Evolutionary conservation across 148 eudicot genomes (phyloP), one percentile per base, ranked within the genome.

Genomic region (Limonium bicolor): DNA sequence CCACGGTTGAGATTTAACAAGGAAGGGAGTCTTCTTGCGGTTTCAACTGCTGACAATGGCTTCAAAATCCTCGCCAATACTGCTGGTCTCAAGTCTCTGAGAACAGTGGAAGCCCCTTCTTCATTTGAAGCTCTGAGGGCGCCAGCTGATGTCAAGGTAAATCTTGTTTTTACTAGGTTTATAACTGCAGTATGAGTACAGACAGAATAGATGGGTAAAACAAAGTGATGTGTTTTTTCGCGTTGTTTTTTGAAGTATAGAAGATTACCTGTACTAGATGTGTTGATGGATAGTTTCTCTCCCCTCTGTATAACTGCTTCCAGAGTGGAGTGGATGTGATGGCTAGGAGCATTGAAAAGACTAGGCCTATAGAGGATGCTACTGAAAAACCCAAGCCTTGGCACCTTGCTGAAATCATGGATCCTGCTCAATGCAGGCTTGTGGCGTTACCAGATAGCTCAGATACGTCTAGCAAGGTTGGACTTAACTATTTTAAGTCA

Each of bases 381-480:
- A 51, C 61, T 37, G 94, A 78, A 42, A 82, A 78, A 68, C 11
- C 49, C 54, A 76, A 78, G 54, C 78, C 85, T 19, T 73, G 88
- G 96, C 88, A 82, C 70, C 49, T 82, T 56, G 62, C 86, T 14
- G 94, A 87, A 62, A 73, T 87, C 36, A 47, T 60, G 43, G 90
- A 87, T 32, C 82, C 88, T 60, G 76, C 34, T 48, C 94, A 87
- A 27, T 82, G 94, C 56, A 78, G 80, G 54, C 50, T 73, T 32
- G 85, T 87, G 52, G 72, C 80, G n/a, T 69, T 82, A 74, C 86
- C 96, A 23, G 85, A 79, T 46, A 78, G 74, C 59, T 28, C 71
- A 20, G 94, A 87, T 37, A 64, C 71, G 35, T 48, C 69, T 56
- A 76, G 67, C 46, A 82, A 76, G 88, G 96, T 82, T 54, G 16